These are phyloP conservation scores for Cicer chorassanicum DNA, from an alignment of 306 rosid species.

Conservation along the genomic window DNA sequence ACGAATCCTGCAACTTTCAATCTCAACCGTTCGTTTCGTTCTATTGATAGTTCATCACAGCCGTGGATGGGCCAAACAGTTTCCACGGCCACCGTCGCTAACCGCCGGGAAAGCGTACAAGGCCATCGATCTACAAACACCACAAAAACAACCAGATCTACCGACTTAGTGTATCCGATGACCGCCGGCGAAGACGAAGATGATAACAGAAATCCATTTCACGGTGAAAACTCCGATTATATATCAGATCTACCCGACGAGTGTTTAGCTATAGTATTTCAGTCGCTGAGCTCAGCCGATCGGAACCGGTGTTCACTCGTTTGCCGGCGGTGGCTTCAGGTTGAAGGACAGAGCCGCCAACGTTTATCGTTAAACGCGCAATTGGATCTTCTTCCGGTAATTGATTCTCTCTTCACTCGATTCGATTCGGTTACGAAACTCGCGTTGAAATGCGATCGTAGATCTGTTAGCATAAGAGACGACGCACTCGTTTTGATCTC, in stretches of 20 bases:
- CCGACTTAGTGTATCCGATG: constrained; percentile 66
- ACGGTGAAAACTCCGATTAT: constrained; percentile 52
- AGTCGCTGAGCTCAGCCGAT: constrained; percentile 77
- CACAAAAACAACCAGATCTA: constrained; percentile 61
- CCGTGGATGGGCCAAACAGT: constrained; percentile 93
- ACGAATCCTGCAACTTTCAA: constrained; percentile 9
- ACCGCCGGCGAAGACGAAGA: neutral
- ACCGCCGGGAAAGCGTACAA: constrained; percentile 61
- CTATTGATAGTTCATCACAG: neutral
- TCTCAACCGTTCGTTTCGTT: constrained; percentile 34
- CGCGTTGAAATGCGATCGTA: constrained; percentile 91
- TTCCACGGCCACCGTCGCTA: constrained; percentile 62
- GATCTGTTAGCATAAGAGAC: constrained; percentile 74
- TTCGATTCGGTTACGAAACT: constrained; percentile 92
- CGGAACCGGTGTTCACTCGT: constrained; percentile 87
- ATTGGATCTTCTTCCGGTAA: constrained; percentile 57
- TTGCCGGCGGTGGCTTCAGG: constrained; percentile 80
- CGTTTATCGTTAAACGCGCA: constrained; percentile 83
- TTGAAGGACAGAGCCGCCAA: constrained; percentile 95
- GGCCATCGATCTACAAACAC: constrained; percentile 41
- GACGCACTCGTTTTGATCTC: constrained; percentile 75
- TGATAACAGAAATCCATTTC: neutral
- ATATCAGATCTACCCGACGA: constrained; percentile 86
- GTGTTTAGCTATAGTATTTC: constrained; percentile 83
- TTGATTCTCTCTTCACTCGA: constrained; percentile 73